phyloP scores from a whole-genome alignment of 768 basidiomycete species.

The Macrolepiota fuliginosa region DNA sequence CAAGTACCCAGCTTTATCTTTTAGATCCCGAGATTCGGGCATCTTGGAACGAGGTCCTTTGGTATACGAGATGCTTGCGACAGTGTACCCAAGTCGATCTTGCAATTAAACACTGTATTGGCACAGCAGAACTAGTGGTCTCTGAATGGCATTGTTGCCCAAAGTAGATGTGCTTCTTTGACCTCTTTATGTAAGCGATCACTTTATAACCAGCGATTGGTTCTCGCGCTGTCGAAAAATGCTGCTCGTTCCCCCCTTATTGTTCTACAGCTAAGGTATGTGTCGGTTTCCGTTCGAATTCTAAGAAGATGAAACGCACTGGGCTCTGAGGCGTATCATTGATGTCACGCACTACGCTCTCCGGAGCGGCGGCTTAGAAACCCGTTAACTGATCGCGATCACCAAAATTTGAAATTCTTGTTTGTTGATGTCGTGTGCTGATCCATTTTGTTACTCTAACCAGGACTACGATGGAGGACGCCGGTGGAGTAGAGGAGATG shows the following conservation, averaged over 20 bases:
- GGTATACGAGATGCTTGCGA: background rate
- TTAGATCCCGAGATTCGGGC: constrained; percentile 1
- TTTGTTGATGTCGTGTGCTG: constrained; percentile 12
- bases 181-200: background rate
- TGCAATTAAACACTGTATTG: constrained; percentile 3
- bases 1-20: constrained; percentile 16
- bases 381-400: constrained; percentile 42
- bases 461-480: constrained; percentile 20
- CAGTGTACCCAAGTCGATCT: background rate
- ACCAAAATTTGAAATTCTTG: constrained; percentile 14
- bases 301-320: constrained; percentile 54
- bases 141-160: background rate
- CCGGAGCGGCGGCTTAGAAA: constrained; percentile 51
- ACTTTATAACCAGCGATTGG: background rate
- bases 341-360: constrained; percentile 48
- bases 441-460: constrained; percentile 9
- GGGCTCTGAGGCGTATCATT: constrained; percentile 47
- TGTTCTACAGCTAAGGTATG: constrained; percentile 10
- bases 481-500: constrained; percentile 22
- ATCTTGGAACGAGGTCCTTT: background rate
- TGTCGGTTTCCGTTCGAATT: constrained; percentile 9
- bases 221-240: constrained; percentile 5
- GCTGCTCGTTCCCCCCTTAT: background rate
- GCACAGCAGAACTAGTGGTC: background rate
- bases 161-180: background rate